phyloP scores from a whole-genome alignment of 805 yeast genomes.

The Pichia gijzeniarum region DNA sequence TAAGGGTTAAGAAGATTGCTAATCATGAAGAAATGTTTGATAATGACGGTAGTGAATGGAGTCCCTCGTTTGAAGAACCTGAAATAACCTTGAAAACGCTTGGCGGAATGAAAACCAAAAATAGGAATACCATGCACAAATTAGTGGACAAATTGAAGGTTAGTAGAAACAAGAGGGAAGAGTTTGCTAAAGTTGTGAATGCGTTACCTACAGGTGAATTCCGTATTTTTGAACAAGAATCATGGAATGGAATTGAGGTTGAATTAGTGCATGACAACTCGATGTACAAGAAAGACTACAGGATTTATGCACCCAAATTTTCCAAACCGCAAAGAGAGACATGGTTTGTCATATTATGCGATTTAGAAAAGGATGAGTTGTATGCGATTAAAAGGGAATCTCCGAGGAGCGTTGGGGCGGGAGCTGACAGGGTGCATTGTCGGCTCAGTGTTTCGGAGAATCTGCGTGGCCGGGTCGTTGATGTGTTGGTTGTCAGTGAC shows the following conservation, averaged over 20 bases:
- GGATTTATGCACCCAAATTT: constrained; percentile 69
- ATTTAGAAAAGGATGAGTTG: constrained; percentile 46
- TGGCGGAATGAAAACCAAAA: constrained; percentile 34
- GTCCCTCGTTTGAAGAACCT: constrained; percentile 19
- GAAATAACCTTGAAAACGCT: constrained; percentile 32
- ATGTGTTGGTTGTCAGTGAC: constrained; percentile 54
- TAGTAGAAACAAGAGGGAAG: constrained; percentile 34
- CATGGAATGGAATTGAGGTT: constrained; percentile 34
- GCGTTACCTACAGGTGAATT: constrained; percentile 58
- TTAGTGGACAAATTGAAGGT: constrained; percentile 38
- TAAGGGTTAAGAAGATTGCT: constrained; percentile 19
- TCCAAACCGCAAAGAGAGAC: constrained; percentile 90
- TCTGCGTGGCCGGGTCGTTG: constrained; percentile 39
- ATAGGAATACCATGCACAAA: constrained; percentile 25
- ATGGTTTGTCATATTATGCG: constrained; percentile 73
- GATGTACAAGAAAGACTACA: constrained; percentile 51
- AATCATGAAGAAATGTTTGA: constrained; percentile 18
- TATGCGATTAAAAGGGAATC: constrained; percentile 69
- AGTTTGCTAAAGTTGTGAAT: constrained; percentile 47
- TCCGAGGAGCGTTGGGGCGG: constrained; percentile 35
- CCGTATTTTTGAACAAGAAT: constrained; percentile 31
- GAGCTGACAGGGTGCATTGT: constrained; percentile 36
- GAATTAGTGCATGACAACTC: constrained; percentile 47
- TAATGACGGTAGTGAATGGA: constrained; percentile 33
- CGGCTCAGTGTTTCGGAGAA: constrained; percentile 45